Evolutionary conservation across 345 rosid species (phyloP).

Genomic region (Cardamine resedifolia): DNA sequence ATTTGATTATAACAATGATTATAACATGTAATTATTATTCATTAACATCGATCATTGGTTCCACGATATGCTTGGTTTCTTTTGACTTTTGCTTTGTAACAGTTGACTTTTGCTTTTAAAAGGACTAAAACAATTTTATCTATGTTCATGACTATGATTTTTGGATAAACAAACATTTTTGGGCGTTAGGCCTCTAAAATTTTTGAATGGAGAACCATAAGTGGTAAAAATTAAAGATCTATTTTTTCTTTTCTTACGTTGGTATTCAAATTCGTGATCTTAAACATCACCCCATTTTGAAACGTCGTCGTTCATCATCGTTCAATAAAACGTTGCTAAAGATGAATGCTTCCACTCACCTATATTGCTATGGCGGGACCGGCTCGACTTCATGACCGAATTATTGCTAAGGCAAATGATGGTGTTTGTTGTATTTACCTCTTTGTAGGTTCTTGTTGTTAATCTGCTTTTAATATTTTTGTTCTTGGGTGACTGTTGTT

Average conservation of each 20-base stretch:
- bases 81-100: background rate
- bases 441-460: background rate
- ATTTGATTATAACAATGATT: no score
- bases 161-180: background rate
- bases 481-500: no score
- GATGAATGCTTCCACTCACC: no score
- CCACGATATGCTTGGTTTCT: background rate
- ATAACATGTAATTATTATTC: background rate
- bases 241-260: background rate
- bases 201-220: background rate
- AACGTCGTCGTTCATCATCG: no score
- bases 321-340: no score
- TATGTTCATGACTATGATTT: no score
- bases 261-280: background rate
- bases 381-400: background rate
- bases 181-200: background rate
- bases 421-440: background rate
- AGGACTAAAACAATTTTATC: no score
- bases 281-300: background rate
- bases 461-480: background rate
- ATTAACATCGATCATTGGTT: background rate
- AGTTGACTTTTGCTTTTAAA: background rate
- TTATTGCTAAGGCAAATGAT: background rate
- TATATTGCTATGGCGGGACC: background rate
- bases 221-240: background rate